Evolutionary conservation across 106 monocot species (phyloP), one percentile per base, ranked within the genome.

Genomic region (Gastrodia elata): DNA sequence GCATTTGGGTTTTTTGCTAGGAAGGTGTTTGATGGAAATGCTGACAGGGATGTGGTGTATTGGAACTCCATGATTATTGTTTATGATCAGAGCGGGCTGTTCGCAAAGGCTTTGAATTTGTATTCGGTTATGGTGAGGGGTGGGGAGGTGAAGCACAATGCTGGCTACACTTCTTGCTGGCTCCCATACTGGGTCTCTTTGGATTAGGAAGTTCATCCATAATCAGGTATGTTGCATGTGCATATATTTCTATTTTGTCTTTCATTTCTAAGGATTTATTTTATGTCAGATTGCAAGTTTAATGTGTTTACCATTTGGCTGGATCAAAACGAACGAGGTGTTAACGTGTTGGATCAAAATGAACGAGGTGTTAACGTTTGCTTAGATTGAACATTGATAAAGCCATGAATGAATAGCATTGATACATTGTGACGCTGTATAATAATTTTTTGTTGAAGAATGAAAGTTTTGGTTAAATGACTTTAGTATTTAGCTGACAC

Each of bases 21-120:
- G 65, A 83, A 79, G 78, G 72, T 91, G 78, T 94, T 94, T 70
- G 88, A 94, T 6, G 77, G 40, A 58, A 91, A 88, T 88, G 25
- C 38, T 14, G 80, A 78, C 42, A 84, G 74, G 77, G 94, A 94
- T 64, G 84, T 77, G 39, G 86, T 94, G 61, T 88, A 88, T 8
- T 94, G 94, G 94, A 94, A 94, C 57, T 72, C 91, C 14, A 84
- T 94, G 76, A 77, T 94, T 67, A 86, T 88, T n/a, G 77, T 87
- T 36, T 91, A 88, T 38, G 88, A 82, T 6, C 87, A 88, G 77
- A 86, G 82, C 10, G 94, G 94, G 39, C 36, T 82, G 34, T 82
- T 88, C 15, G 70, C 71, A 0, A 84, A 88, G 76, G 88, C 94
- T 36, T 38, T 94, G 68, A 39, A 71, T 43, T 14, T 91, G 46